These are phyloP conservation scores for Aspergillus tamarii DNA, from an alignment of 2,329 filamentous ascomycete species.

Conservation along the genomic window DNA sequence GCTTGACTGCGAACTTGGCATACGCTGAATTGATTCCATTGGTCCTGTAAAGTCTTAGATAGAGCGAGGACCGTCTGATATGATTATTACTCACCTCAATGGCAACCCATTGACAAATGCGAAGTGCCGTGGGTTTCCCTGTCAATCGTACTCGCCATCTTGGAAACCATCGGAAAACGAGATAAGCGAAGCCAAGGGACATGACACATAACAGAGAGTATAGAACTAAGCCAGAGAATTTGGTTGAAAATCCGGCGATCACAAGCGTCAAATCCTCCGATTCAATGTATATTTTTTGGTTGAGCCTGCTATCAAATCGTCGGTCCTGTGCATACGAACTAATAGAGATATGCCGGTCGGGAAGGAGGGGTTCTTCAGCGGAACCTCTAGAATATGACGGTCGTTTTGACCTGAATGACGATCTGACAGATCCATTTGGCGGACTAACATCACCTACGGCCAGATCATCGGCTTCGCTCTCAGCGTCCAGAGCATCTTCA, in stretches of 20 bases:
- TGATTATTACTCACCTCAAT: conserved; percentile 65
- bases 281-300: conserved; percentile 89
- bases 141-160: conserved; percentile 79
- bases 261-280: conserved; percentile 95
- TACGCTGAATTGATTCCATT: conserved; percentile 92
- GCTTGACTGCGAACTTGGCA: conserved; percentile 65
- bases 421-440: conserved; percentile 39
- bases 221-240: conserved; percentile 65
- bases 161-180: conserved; percentile 88
- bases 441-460: conserved; percentile 45
- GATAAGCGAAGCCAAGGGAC: conserved; percentile 77
- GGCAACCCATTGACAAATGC: conserved; percentile 85
- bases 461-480: conserved; percentile 48
- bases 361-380: conserved; percentile 64
- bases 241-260: conserved; percentile 87
- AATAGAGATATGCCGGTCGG: conserved; percentile 67
- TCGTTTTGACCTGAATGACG: conserved; percentile 36
- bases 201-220: conserved; percentile 73
- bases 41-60: conserved; percentile 61
- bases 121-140: conserved; percentile 69
- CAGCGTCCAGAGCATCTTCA: conserved; percentile 51
- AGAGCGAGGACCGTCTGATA: background rate
- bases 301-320: conserved; percentile 66
- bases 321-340: conserved; percentile 68
- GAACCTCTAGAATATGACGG: conserved; percentile 48